These are phyloP conservation scores for Chaetoceros muelleri DNA, from an alignment of 108 stramenopile species.

Conservation along the genomic window DNA sequence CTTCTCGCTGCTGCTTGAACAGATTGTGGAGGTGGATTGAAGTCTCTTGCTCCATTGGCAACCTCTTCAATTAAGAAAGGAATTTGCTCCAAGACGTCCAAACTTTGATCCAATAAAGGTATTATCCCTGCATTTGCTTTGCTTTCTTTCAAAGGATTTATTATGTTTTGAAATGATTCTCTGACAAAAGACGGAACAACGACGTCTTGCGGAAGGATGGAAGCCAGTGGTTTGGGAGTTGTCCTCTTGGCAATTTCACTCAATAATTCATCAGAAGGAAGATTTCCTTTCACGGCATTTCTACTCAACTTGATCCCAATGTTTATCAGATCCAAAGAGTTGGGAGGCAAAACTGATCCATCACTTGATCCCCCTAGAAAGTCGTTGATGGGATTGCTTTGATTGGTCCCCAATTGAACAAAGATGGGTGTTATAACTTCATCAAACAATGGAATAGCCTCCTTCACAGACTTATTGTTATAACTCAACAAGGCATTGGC, in stretches of 20 bases:
- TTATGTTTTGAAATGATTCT: conserved; percentile 25
- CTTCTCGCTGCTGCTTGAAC: conserved; percentile 60
- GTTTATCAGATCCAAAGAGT: conserved; percentile 19
- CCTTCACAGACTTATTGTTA: conserved; percentile 82
- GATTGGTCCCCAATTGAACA: conserved; percentile 34
- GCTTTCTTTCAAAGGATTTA: conserved; percentile 33
- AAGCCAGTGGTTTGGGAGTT: conserved; percentile 3
- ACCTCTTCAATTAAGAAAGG: conserved; percentile 82
- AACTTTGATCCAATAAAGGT: conserved; percentile 51
- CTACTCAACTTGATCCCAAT: conserved; percentile 26
- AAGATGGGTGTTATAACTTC: conserved; percentile 80
- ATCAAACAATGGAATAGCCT: conserved; percentile 82
- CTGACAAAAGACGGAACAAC: conserved; percentile 42
- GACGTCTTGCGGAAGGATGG: conserved; percentile 8
- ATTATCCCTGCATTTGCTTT: conserved; percentile 41
- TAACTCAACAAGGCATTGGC: conserved; percentile 84
- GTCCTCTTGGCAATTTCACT: conserved; percentile 5
- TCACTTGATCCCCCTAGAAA: background rate
- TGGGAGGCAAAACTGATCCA: conserved; percentile 3
- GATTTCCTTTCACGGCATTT: conserved; percentile 25
- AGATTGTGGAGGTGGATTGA: conserved; percentile 66
- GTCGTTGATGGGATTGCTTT: conserved; percentile 15
- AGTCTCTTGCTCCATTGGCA: conserved; percentile 76
- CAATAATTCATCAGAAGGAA: conserved; percentile 63
- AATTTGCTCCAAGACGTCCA: conserved; percentile 81